Evolutionary conservation across 305 asterid species (phyloP).

Genomic region (Fraxinus xanthoxyloides): DNA sequence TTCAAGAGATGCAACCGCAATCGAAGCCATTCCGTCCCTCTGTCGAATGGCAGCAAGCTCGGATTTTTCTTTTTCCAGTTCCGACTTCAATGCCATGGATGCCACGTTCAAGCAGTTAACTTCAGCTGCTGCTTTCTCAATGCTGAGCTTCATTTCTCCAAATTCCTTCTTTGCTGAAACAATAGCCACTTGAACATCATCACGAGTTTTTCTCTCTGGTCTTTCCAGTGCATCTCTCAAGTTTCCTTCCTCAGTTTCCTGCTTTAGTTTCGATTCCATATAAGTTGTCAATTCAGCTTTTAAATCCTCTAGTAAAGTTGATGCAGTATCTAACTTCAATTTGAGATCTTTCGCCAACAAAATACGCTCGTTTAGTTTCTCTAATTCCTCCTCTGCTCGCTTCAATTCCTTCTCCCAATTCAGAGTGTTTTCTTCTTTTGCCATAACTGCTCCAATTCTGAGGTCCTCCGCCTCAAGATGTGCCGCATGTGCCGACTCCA

Average conservation of each 20-base stretch:
- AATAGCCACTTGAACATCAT: slow-evolving; percentile 51
- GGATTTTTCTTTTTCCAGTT: slow-evolving; percentile 56
- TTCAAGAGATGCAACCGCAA: slow-evolving; percentile 61
- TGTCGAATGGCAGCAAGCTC: slow-evolving; percentile 48
- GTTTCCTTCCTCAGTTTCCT: slow-evolving; percentile 34
- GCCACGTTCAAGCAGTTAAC: slow-evolving; percentile 62
- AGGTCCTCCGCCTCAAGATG: slow-evolving; percentile 87
- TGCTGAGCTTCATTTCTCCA: slow-evolving; percentile 54
- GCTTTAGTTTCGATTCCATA: slow-evolving; percentile 59
- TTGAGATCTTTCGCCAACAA: slow-evolving; percentile 58
- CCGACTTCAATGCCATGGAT: slow-evolving; percentile 53
- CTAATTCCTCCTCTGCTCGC: slow-evolving; percentile 69
- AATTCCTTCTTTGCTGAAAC: slow-evolving; percentile 65
- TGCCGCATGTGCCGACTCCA: slow-evolving; percentile 78
- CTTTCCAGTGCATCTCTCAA: slow-evolving; percentile 28
- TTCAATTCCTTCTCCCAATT: slow-evolving; percentile 76
- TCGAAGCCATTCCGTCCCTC: slow-evolving; percentile 68
- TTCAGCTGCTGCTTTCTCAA: slow-evolving; percentile 58
- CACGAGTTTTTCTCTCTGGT: slow-evolving; percentile 48
- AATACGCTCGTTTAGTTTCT: slow-evolving; percentile 51
- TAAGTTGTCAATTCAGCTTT: slow-evolving; percentile 76
- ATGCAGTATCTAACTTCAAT: slow-evolving; percentile 54
- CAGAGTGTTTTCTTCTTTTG: slow-evolving; percentile 64
- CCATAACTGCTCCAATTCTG: slow-evolving; percentile 73
- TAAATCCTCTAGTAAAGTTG: slow-evolving; percentile 47